A percentile compares a stretch with the other conserved stretches of the same genome.
These are phyloP conservation scores for Voacanga thouarsii DNA, from an alignment of 257 asterid species.

Conservation along the genomic window DNA sequence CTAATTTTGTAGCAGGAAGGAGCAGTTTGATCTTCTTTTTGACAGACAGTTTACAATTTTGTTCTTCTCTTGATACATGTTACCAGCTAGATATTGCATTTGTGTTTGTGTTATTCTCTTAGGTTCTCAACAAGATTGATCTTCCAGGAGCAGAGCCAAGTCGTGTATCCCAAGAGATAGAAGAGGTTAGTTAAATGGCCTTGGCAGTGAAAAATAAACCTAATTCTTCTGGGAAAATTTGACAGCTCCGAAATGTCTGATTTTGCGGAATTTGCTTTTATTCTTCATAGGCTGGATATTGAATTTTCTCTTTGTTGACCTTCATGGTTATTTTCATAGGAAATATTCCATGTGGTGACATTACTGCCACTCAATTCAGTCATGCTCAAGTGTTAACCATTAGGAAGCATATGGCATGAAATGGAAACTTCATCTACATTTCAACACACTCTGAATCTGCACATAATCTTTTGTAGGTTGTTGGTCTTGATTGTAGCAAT, in stretches of 20 bases:
- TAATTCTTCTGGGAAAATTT: background rate
- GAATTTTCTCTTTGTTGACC: background rate
- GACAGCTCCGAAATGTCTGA: background rate
- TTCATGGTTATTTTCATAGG: background rate
- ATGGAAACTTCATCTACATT: conserved; percentile 15
- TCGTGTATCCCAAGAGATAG: conserved; percentile 85
- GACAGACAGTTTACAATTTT: background rate
- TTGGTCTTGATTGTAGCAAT: conserved; percentile 91
- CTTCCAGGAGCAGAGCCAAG: conserved; percentile 99
- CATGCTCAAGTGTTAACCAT: background rate
- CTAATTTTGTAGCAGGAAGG: background rate
- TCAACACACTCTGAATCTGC: conserved; percentile 15
- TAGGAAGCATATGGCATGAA: conserved; percentile 14
- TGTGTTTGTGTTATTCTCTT: conserved; percentile 21
- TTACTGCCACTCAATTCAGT: background rate
- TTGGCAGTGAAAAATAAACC: conserved; percentile 7
- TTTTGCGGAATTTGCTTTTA: background rate
- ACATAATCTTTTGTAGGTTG: conserved; percentile 52
- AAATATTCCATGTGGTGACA: background rate
- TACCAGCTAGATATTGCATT: background rate
- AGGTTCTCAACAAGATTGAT: conserved; percentile 99
- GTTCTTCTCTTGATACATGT: background rate
- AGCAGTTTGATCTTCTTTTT: background rate
- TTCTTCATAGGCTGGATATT: background rate
- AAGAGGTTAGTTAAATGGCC: conserved; percentile 86